Evolutionary conservation across 2,329 filamentous ascomycete species (phyloP), one percentile per base, ranked within the genome.

Genomic region (Alternaria gansuensis): DNA sequence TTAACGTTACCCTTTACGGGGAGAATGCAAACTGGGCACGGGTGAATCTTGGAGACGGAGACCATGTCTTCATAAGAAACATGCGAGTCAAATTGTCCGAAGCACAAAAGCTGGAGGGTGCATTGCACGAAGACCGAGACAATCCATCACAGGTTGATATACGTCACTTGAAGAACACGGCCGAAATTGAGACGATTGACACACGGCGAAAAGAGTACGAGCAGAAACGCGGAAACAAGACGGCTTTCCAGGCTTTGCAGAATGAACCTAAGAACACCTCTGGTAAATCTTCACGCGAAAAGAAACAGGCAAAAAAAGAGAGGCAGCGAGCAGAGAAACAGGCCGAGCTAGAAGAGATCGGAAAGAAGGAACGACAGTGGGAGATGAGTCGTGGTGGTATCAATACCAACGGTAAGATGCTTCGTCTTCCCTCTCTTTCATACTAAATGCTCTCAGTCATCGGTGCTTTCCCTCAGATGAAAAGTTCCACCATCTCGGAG

Each of bases 1-100:
- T 97, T 51, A 87, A 89, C 66, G 78, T 97, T 24, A 90, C 87
- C 28, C 82, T 90, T 28, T 96, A 83, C 74, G 87, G 89, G 13
- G 85, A 85, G 0, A 90, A 97, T 74, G 86, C 87, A 1, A 67
- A 73, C 1, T 86, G 80, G 62, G 83, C 89, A n/a, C 82, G 81
- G 14, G 70, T 82, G 0, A 75, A 85, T 6, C 78, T 95, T 26
- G 78, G 81, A 2, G 75, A 79, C n/a, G 85, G 86, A 3, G 80
- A 87, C 24, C 88, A 89, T 82, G 78, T 96, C 2, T 78, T 78
- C 4, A 76, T 97, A 5, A 83, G 81, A 23, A 97, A 97, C 68
- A 82, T 96, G 3, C 89, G 89, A 21, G 82, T 92, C 62, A 91
- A 89, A 63, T 78, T 68, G 6, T 73, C 75, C 5, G 80, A 83